These are phyloP conservation scores for Purpureocillium lavendulum DNA, from an alignment of 2,329 filamentous ascomycete genomes.

Conservation along the genomic window DNA sequence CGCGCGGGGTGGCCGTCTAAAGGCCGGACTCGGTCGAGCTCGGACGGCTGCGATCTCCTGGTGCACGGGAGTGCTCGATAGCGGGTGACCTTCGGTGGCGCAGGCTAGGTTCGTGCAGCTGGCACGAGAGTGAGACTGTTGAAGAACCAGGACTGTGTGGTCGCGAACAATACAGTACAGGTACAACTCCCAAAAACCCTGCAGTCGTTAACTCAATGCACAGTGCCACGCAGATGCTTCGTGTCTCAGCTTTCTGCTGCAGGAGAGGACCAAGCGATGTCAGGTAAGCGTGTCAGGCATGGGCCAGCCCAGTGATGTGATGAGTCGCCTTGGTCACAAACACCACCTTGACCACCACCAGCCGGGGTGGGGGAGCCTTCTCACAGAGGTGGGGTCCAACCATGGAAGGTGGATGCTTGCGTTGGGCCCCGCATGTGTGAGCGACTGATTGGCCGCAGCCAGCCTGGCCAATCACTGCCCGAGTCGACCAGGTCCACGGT, in stretches of 20 bases:
- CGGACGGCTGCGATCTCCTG: background rate
- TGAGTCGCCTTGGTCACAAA: background rate
- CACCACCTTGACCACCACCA: background rate
- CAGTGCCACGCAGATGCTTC: no score
- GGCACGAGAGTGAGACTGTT: no score
- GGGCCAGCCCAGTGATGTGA: conserved; percentile 1
- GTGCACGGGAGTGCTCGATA: no score
- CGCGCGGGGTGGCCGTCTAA: conserved; percentile 6
- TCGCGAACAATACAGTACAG: no score
- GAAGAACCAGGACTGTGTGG: no score
- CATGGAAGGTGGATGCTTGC: conserved; percentile 1
- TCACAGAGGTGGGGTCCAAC: background rate
- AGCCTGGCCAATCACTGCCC: conserved; percentile 6
- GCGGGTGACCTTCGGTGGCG: no score
- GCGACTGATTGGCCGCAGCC: conserved; percentile 8
- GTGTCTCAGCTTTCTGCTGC: no score
- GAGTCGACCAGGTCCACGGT: background rate
- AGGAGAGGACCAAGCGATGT: no score
- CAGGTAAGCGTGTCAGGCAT: no score
- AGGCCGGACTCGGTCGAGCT: conserved; percentile 2
- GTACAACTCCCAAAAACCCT: no score
- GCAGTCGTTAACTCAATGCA: no score
- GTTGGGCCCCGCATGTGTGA: background rate
- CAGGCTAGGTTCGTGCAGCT: no score
- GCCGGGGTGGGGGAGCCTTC: conserved; percentile 2